Evolutionary conservation across 495 filamentous ascomycete genomes (phyloP), one percentile per base, ranked within the genome.

Genomic region (Penicillium desertorum): DNA sequence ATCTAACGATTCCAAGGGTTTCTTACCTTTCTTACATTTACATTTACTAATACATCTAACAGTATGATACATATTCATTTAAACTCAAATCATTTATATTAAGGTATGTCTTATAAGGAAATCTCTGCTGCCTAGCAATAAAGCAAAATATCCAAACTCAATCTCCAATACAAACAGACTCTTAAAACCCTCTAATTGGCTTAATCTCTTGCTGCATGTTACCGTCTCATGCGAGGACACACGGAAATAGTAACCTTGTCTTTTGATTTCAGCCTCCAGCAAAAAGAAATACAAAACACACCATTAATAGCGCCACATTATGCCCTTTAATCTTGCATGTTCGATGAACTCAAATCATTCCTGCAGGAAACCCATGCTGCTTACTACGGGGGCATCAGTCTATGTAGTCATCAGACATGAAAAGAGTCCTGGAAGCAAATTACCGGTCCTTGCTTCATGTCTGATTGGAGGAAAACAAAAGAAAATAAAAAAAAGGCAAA

Each of bases 161-260:
- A 29, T 22, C 20, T 42, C 23, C 0, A 17, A 46, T 25, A 23
- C 51, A 54, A 51, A 54, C 19, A 42, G 50, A 22, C 49, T 53
- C 48, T 54, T 14, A 3, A 19, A 2, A 27, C 1, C 6, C 25
- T 7, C 25, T 57, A 50, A 62, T 60, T 62, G 60, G 63, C 43
- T 47, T 29, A 8, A 20, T 23, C 25, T 45, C 25, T 12, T 34
- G 11, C 3, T 51, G 62, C 61, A 57, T 54, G 44, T 54, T 61
- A 49, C 54, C 61, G 56, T 47, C 14, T 37, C 27, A 16, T 29
- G 27, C 27, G 14, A 22, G 41, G 11, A 11, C 27, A 42, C 46
- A 20, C 14, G 23, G 36, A 39, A 39, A 39, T 30, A n/a, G 19
- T 45, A 37, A 51, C 37, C 32, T 36, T 55, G 44, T 34, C 27